A percentile compares a stretch with the other conserved stretches of the same genome.
These are phyloP conservation scores for Heterobasidion occidentale DNA, from an alignment of 1,284 basidiomycete species.

Conservation along the genomic window DNA sequence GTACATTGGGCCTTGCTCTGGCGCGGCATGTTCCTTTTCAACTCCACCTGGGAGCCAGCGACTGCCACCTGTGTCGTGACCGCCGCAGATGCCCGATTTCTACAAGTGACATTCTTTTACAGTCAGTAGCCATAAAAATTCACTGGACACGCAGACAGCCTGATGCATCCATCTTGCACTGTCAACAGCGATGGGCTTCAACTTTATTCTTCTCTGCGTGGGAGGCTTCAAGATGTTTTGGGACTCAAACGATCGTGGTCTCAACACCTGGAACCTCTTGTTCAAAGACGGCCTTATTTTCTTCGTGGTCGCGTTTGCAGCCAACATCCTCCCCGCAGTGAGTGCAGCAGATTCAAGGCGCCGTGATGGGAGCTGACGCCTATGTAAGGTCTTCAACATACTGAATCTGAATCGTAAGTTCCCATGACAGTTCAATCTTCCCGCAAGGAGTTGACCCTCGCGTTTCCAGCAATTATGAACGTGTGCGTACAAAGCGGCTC, in stretches of 20 bases:
- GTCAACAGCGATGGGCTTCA: slow-evolving; percentile 54
- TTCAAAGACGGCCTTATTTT: slow-evolving; percentile 66
- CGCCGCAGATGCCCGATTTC: slow-evolving; percentile 42
- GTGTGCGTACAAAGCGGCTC: slow-evolving; percentile 35
- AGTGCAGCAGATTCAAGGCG: slow-evolving; percentile 13
- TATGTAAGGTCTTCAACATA: slow-evolving; percentile 38
- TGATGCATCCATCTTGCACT: neutral
- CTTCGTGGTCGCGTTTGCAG: slow-evolving; percentile 55
- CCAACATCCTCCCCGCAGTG: slow-evolving; percentile 62
- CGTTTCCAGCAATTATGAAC: slow-evolving; percentile 48
- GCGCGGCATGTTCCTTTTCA: slow-evolving; percentile 60
- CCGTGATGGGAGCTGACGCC: neutral
- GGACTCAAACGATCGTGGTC: slow-evolving; percentile 35
- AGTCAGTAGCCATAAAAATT: slow-evolving; percentile 33
- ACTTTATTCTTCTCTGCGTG: slow-evolving; percentile 36
- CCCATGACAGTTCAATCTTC: neutral
- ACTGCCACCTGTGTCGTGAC: slow-evolving; percentile 38
- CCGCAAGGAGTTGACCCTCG: too few species aligned
- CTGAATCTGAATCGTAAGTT: slow-evolving; percentile 52
- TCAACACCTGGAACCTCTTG: slow-evolving; percentile 53
- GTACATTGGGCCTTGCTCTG: slow-evolving; percentile 62
- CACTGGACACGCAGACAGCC: too few species aligned
- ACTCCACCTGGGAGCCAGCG: slow-evolving; percentile 39
- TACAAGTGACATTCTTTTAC: slow-evolving; percentile 60
- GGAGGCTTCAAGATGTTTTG: slow-evolving; percentile 36